Conservation (phyloP, 495 filamentous ascomycete genomes). For the Astrocystis sublimbata region DNA sequence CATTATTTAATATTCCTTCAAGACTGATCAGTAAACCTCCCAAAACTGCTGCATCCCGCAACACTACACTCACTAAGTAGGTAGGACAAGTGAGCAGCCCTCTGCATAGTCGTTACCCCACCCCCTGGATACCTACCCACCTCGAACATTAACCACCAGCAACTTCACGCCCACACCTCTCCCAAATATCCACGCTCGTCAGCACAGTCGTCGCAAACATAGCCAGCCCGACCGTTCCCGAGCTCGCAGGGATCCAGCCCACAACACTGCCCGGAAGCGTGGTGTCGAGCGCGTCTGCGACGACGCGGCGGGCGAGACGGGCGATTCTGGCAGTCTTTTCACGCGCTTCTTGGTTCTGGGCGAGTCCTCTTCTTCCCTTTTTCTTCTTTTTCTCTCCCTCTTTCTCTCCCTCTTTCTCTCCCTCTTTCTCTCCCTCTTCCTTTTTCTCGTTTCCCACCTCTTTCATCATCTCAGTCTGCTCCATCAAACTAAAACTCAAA, state of each 20-base stretch:
- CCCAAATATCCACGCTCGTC: constrained; percentile 61
- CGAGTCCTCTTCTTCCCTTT: constrained; percentile 6
- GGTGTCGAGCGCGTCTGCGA: constrained; percentile 59
- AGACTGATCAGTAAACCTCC: too few species aligned
- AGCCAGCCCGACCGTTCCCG: constrained; percentile 48
- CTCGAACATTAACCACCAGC: constrained; percentile 6
- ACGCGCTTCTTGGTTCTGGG: constrained; percentile 15
- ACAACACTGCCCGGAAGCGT: constrained; percentile 55
- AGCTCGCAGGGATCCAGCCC: constrained; percentile 53
- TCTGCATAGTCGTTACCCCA: too few species aligned
- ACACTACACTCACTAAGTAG: too few species aligned
- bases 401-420: background rate
- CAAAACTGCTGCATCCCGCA: too few species aligned
- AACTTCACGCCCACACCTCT: constrained; percentile 43
- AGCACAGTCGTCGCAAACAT: constrained; percentile 61
- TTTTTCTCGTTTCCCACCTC: background rate
- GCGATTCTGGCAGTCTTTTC: constrained; percentile 32
- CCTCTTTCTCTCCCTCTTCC: background rate
- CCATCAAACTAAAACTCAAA: background rate
- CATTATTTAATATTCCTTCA: too few species aligned
- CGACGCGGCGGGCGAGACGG: constrained; percentile 38
- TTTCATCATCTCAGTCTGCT: background rate
- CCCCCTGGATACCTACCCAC: background rate
- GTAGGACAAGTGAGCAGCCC: too few species aligned
- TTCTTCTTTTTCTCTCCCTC: constrained; percentile 4